Evolutionary conservation across 441 rosid species (phyloP).

Genomic region (Gossypium schwendimanii): DNA sequence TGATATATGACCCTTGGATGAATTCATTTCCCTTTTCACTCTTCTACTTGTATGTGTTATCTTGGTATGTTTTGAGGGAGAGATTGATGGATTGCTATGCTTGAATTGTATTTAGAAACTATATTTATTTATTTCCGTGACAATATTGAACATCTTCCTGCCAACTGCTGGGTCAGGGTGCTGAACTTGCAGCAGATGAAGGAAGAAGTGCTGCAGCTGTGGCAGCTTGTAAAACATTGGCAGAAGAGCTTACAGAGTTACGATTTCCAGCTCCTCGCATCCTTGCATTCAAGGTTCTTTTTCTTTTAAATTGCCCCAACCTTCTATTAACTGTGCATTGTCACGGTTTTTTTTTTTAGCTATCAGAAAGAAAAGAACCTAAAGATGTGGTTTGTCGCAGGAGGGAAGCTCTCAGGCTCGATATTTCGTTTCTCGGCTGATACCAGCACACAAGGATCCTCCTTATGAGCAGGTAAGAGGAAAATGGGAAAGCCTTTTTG

Average conservation of each 20-base stretch:
- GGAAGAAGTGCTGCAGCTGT: constrained; percentile 81
- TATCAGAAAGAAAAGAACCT: constrained; percentile 4
- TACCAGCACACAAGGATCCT: constrained; percentile 96
- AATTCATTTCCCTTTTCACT: neutral
- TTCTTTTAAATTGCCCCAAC: constrained; percentile 2
- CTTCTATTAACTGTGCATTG: neutral
- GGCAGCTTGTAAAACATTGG: constrained; percentile 93
- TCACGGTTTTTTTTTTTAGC: constrained; percentile 4
- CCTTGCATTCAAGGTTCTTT: constrained; percentile 81
- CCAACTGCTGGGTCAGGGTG: constrained; percentile 50
- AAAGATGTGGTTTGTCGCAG: constrained; percentile 33
- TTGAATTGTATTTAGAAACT: neutral
- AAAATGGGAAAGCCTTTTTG: neutral
- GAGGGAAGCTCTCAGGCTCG: constrained; percentile 95
- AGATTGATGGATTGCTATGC: neutral
- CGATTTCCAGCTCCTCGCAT: constrained; percentile 96
- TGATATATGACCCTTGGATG: neutral
- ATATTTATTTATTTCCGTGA: neutral
- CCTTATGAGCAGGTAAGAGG: constrained; percentile 87
- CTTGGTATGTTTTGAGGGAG: neutral
- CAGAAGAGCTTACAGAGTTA: constrained; percentile 84
- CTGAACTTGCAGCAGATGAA: constrained; percentile 78
- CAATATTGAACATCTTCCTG: neutral
- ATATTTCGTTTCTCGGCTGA: constrained; percentile 78
- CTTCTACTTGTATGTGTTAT: neutral